Percentiles rank a stretch among this genome's conserved stretches.
These are phyloP conservation scores for Penicillium rolfsii DNA, from an alignment of 2,329 filamentous ascomycete species.

Conservation along the genomic window DNA sequence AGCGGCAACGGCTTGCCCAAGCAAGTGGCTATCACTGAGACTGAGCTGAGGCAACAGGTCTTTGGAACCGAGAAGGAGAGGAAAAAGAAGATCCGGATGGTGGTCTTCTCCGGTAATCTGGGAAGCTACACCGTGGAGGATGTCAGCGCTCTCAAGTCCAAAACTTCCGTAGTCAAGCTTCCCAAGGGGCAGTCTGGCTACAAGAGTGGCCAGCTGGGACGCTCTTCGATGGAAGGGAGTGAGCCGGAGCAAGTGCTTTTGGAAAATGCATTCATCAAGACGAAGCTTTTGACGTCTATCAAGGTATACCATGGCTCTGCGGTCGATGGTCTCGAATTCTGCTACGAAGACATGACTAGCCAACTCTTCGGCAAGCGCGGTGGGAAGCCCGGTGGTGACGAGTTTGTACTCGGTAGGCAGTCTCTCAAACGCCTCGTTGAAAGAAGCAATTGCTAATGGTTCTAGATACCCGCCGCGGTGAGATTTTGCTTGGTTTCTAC, in stretches of 20 bases:
- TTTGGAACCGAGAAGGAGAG: conserved; percentile 71
- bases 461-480: conserved; percentile 77
- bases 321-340: conserved; percentile 86
- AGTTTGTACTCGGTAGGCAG: conserved; percentile 74
- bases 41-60: conserved; percentile 70
- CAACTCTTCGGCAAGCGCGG: conserved; percentile 86
- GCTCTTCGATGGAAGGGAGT: conserved; percentile 71
- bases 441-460: conserved; percentile 22
- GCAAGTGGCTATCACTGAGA: conserved; percentile 74
- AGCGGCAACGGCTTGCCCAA: conserved; percentile 65
- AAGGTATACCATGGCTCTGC: conserved; percentile 76
- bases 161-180: conserved; percentile 73
- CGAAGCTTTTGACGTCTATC: conserved; percentile 74
- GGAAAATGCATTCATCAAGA: conserved; percentile 67
- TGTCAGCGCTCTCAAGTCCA: conserved; percentile 70
- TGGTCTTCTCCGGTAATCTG: conserved; percentile 75
- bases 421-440: conserved; percentile 1
- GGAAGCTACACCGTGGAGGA: conserved; percentile 78
- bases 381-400: conserved; percentile 69
- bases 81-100: conserved; percentile 66
- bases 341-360: conserved; percentile 82
- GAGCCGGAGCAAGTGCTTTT: conserved; percentile 74
- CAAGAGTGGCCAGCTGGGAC: conserved; percentile 73
- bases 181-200: conserved; percentile 75
- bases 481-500: conserved; percentile 84